These are phyloP conservation scores for Crotalaria pallida DNA, from an alignment of 306 rosid genomes.

Conservation along the genomic window DNA sequence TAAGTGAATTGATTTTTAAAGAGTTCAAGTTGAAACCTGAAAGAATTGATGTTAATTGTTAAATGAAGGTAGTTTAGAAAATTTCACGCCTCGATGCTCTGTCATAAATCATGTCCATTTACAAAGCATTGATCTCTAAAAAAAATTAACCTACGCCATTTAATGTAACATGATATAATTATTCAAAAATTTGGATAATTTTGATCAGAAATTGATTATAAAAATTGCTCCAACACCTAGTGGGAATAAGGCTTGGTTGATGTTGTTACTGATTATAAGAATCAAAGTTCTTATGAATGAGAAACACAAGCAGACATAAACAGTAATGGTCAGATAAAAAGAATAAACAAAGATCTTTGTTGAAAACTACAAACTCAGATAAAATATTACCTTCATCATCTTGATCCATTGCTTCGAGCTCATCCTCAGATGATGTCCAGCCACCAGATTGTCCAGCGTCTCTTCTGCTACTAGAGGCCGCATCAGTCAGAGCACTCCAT, in stretches of 20 bases:
- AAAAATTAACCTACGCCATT: background rate
- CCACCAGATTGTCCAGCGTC: constrained; percentile 43
- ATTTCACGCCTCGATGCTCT: too few species aligned
- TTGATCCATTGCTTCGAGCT: constrained; percentile 72
- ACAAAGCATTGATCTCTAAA: background rate
- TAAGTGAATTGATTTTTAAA: background rate
- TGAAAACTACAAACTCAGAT: background rate
- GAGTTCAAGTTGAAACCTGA: too few species aligned
- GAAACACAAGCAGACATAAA: constrained; percentile 11
- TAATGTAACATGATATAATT: background rate
- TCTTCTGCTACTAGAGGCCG: constrained; percentile 66
- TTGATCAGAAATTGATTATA: background rate
- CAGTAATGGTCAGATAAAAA: background rate
- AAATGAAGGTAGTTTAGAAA: too few species aligned
- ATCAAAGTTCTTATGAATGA: constrained; percentile 9
- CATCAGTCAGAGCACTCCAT: constrained; percentile 72
- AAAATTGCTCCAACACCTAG: too few species aligned
- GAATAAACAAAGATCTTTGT: background rate
- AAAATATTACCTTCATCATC: constrained; percentile 67
- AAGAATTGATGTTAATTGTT: background rate
- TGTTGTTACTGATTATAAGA: constrained; percentile 2
- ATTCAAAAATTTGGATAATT: constrained; percentile 12
- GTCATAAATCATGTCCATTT: too few species aligned
- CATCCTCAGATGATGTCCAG: constrained; percentile 96
- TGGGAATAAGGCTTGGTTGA: too few species aligned